Base-by-base conservation (phyloP, 2,329 filamentous ascomycete species). In the Fusarium circinatum region DNA sequence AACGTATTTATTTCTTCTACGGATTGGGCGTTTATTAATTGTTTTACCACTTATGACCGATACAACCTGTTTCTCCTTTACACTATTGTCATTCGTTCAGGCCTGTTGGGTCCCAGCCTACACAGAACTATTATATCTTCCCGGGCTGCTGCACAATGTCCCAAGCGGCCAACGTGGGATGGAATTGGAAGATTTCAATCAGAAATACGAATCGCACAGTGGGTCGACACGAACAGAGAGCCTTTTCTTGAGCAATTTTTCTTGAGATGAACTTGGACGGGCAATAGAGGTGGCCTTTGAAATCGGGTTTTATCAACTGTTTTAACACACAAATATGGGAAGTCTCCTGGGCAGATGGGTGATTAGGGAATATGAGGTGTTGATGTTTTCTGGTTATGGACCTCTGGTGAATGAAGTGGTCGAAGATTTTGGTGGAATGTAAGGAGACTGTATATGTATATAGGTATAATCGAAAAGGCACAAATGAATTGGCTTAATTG, bases 1-100 rank as follows among this genome's bases (percentile, higher is more conserved):
- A 59, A 74, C 70, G 66, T 67, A 66, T 49, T 70, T 65, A 38
- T 47, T 68, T 66, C 36, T 64, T 59, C 44, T 41, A 62, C 42
- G 36, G 71, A 49, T 48, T 62, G 44, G 62, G 72, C 68, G 69
- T 73, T 49, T 52, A 47, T 64, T 59, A 42, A 59, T 55, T 72
- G 42, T 52, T 71, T 71, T 44, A n/a, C 49, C 56, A 60, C 34
- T 54, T 26, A 74, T 45, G 71, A 58, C 57, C 41, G 56, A 51
- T 60, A 62, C 30, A 75, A 55, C 45, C 61, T 55, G 14, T 34
- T 62, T 51, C 34, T 48, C 17, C 15, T 62, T 32, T 22, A 42
- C 38, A 42, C 34, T 63, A 34, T 55, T 28, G 51, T 51, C 71
- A 47, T 62, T 70, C 55, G 72, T 64, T 65, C 54, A 30, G 51